phyloP scores from a whole-genome alignment of 352 stramenopile species.

The Phytopythium chamaehyphon region DNA sequence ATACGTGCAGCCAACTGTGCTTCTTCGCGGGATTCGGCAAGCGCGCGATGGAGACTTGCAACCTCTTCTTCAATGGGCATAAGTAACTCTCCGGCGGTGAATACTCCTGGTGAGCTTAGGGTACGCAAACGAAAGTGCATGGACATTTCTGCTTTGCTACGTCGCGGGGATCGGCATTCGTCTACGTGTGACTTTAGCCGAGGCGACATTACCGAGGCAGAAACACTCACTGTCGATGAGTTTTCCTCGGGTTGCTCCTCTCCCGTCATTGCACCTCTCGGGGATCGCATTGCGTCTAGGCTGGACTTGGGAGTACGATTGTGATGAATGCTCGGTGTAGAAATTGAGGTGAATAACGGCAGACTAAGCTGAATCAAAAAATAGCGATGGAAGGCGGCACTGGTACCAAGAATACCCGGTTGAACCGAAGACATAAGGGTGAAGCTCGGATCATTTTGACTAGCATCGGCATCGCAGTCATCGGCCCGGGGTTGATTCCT shows the following conservation, averaged over 20 bases:
- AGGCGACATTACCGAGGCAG: not conserved
- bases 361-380: no score
- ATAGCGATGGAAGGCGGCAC: no score
- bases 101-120: conserved; percentile 2
- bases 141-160: not conserved
- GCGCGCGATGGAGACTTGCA: conserved; percentile 5
- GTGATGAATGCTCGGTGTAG: no score
- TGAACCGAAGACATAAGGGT: no score
- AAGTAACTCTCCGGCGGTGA: not conserved
- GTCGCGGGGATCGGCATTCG: conserved; percentile 2
- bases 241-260: conserved; percentile 5
- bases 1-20: conserved; percentile 19
- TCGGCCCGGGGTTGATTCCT: no score
- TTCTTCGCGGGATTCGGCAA: conserved; percentile 21
- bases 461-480: no score
- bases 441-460: no score
- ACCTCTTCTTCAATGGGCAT: conserved; percentile 1
- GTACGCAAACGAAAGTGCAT: conserved; percentile 5
- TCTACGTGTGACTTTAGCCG: not conserved
- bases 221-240: no score
- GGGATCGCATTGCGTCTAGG: not conserved
- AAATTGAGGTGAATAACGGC: no score
- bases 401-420: no score
- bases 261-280: not conserved
- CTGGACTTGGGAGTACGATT: no score